Percentiles rank a stretch among this genome's conserved stretches.
These are phyloP conservation scores for Anisodus acutangulus DNA, from an alignment of 257 asterid genomes.

Conservation along the genomic window DNA sequence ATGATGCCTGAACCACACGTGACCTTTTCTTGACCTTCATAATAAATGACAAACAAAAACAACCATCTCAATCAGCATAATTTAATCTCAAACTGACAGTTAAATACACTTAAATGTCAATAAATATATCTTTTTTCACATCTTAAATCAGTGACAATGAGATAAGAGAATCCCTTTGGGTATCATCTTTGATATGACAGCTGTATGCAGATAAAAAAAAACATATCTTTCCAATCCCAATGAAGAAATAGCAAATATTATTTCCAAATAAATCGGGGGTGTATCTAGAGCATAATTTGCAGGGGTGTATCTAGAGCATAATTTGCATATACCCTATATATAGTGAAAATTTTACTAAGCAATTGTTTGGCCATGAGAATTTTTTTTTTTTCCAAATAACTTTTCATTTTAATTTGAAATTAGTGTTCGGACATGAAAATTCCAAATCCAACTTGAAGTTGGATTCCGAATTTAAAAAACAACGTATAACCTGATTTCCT, in stretches of 20 bases:
- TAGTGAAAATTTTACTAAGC: no score
- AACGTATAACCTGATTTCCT: no score
- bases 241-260: neutral
- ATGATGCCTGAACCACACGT: conserved; percentile 62
- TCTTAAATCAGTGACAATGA: neutral
- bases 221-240: neutral
- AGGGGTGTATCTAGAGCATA: neutral
- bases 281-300: neutral
- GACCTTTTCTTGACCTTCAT: conserved; percentile 59
- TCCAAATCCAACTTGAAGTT: no score
- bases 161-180: neutral
- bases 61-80: conserved; percentile 38
- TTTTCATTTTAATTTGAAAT: no score
- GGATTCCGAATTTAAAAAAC: no score
- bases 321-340: neutral
- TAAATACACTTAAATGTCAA: neutral
- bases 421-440: no score
- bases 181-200: neutral
- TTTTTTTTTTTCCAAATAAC: no score
- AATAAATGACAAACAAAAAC: conserved; percentile 32
- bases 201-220: neutral
- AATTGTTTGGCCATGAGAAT: no score
- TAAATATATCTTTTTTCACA: neutral
- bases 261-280: neutral
- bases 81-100: conserved; percentile 29